Evolutionary conservation across 2,329 filamentous ascomycete genomes (phyloP), one percentile per base, ranked within the genome.

Genomic region (Aureobasidium sp.): DNA sequence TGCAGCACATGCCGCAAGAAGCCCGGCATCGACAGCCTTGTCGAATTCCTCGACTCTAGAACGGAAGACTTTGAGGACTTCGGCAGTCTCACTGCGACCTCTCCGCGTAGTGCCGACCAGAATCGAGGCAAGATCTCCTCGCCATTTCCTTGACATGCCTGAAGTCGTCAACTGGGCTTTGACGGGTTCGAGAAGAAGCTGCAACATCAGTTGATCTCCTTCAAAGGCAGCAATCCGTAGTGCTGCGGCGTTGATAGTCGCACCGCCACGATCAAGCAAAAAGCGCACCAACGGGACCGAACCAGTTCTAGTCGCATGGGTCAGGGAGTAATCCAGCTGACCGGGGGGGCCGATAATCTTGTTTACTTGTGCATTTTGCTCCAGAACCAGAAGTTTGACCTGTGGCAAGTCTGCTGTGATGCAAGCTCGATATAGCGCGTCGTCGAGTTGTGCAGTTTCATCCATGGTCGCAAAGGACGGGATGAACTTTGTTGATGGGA

Each of bases 111-210:
- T 34, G 44, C 45, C 57, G 17, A 51, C 57, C 17, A 60, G 22
- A 2, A 60, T 60, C 12, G 57, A 49, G 20, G 57, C 57, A 17
- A 60, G 45, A 45, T 60, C 57, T 22, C 12, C 41, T 3, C 57
- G 31, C 57, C 57, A 60, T 51, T 60, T 60, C 36, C 57, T 60
- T 1, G 57, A 60, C 57, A 60, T 60, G 14, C 57, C 57, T 15
- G 57, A 49, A 31, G 20, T 51, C 7, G 36, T 14, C 6, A 60
- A 34, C 20, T 51, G 44, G 12, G 36, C 34, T 51, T 51, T 60
- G 44, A 60, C 42, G 20, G 57, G 57, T 42, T 60, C 57, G 25
- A 60, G 57, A 15, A 60, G 44, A 25, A 60, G 44, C 25, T 60
- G 57, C 45, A 60, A 42, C 57, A 60, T 60, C 7, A 22, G 57